These are phyloP conservation scores for Cercis canadensis DNA, from an alignment of 306 rosid species.

Conservation along the genomic window DNA sequence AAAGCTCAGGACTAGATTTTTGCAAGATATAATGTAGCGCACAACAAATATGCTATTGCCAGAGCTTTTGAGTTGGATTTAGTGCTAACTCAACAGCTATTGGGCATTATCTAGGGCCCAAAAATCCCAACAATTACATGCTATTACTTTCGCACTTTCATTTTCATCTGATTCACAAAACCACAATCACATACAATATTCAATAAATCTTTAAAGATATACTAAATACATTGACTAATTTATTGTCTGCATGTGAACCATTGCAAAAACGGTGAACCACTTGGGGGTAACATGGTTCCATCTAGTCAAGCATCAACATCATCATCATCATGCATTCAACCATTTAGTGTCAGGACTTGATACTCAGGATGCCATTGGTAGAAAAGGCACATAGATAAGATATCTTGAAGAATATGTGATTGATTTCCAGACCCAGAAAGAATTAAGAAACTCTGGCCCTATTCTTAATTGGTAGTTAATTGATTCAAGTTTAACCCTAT, in stretches of 20 bases:
- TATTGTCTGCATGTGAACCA: conserved; percentile 15
- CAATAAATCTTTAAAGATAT: no score
- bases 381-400: no score
- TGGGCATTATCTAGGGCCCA: conserved; percentile 39
- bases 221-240: conserved; percentile 1
- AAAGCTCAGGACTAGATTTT: conserved; percentile 15
- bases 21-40: conserved; percentile 26
- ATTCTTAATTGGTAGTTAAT: not conserved
- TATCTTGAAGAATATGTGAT: no score
- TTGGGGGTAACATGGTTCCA: conserved; percentile 31
- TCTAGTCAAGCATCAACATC: conserved; percentile 35
- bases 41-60: conserved; percentile 7
- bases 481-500: conserved; percentile 28
- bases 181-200: not conserved
- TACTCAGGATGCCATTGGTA: conserved; percentile 34
- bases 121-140: conserved; percentile 13
- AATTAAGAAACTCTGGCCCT: no score
- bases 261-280: conserved; percentile 15
- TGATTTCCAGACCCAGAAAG: no score
- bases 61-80: conserved; percentile 39
- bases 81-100: conserved; percentile 33
- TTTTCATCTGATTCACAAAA: not conserved
- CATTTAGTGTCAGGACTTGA: conserved; percentile 24
- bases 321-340: conserved; percentile 38
- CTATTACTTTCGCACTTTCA: not conserved